These are phyloP conservation scores for Phialemoniopsis sp. DNA, from an alignment of 2,329 filamentous ascomycete genomes.

Conservation along the genomic window DNA sequence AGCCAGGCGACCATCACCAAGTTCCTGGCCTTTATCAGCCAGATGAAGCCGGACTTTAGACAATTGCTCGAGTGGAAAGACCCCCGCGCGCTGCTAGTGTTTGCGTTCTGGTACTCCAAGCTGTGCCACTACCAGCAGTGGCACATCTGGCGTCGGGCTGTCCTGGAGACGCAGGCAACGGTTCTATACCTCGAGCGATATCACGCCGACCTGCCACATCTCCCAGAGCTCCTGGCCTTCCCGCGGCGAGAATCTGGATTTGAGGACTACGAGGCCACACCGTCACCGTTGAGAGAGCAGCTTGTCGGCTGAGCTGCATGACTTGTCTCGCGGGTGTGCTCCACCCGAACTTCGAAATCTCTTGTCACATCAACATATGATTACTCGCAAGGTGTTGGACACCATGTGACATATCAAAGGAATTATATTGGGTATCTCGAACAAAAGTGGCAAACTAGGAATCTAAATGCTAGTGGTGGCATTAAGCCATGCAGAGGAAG, in stretches of 20 bases:
- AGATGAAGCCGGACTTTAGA: constrained; percentile 37
- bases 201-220: constrained; percentile 7
- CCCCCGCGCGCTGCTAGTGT: constrained; percentile 44
- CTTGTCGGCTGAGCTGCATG: neutral
- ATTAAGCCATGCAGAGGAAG: too few species aligned
- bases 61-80: constrained; percentile 45
- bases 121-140: constrained; percentile 33
- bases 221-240: constrained; percentile 9
- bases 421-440: too few species aligned
- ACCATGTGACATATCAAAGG: too few species aligned
- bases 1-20: constrained; percentile 34
- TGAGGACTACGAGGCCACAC: neutral
- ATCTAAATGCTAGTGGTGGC: too few species aligned
- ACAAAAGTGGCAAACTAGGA: too few species aligned
- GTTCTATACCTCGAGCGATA: constrained; percentile 28
- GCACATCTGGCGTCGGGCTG: constrained; percentile 42
- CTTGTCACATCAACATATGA: too few species aligned
- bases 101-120: constrained; percentile 55
- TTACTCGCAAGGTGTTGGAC: too few species aligned
- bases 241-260: constrained; percentile 8
- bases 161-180: constrained; percentile 45
- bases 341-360: too few species aligned
- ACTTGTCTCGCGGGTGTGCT: too few species aligned
- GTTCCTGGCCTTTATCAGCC: constrained; percentile 42
- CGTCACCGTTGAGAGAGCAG: neutral